Evolutionary conservation across 768 basidiomycete species (phyloP).

Genomic region (Leucocoprinus sp.): DNA sequence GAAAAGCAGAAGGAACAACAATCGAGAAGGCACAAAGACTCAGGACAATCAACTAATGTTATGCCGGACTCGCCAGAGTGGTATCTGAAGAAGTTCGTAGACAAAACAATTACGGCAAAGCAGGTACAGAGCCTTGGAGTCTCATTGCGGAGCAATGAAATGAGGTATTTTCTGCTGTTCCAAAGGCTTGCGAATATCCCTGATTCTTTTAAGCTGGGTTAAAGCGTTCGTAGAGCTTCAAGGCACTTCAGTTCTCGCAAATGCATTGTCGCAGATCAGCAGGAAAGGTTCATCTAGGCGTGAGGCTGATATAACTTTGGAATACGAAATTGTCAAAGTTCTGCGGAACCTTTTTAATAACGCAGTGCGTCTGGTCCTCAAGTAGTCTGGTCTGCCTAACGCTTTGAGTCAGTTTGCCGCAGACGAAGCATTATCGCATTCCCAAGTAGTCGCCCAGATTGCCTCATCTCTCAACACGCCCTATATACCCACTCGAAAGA

Average conservation of each 20-base stretch:
- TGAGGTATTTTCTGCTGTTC: conserved; percentile 44
- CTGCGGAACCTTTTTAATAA: conserved; percentile 72
- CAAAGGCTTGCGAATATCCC: conserved; percentile 9
- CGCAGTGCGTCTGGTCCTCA: conserved; percentile 12
- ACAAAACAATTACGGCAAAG: conserved; percentile 75
- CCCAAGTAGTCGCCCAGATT: conserved; percentile 69
- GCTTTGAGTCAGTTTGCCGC: conserved; percentile 43
- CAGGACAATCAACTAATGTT: conserved; percentile 43
- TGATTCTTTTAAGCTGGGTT: conserved; percentile 57
- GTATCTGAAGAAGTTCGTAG: conserved; percentile 88
- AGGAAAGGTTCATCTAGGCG: conserved; percentile 57
- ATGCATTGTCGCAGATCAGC: conserved; percentile 68
- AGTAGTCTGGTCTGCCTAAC: not conserved
- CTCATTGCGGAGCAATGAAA: conserved; percentile 71
- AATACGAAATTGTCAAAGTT: conserved; percentile 87
- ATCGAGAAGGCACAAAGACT: conserved; percentile 49
- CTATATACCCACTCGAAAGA: conserved; percentile 67
- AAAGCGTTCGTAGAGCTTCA: conserved; percentile 63
- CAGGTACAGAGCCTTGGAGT: conserved; percentile 70
- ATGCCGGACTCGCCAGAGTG: conserved; percentile 78
- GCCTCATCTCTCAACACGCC: conserved; percentile 78
- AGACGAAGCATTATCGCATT: conserved; percentile 65
- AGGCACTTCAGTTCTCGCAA: conserved; percentile 81
- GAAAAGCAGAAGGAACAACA: conserved; percentile 60
- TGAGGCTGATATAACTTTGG: conserved; percentile 60